Percentiles rank a stretch among this genome's conserved stretches.
Conservation (phyloP, 169 alveolate species). For the Perkinsus chesapeaki region DNA sequence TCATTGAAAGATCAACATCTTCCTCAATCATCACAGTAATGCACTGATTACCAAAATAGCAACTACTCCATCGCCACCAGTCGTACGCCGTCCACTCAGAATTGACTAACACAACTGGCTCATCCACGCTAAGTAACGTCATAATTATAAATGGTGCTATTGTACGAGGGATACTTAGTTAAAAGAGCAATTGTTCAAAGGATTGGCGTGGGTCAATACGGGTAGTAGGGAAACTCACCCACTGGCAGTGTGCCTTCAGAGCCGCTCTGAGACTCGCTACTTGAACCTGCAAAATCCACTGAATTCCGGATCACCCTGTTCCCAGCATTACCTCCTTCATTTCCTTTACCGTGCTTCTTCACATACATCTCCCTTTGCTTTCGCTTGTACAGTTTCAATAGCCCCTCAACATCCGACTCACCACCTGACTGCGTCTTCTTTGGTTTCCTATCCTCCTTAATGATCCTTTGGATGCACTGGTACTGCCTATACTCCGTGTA, state of each 20-base stretch:
- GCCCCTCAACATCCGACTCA: not conserved
- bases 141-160: not conserved
- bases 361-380: not conserved
- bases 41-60: not conserved
- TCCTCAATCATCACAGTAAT: constrained; percentile 22
- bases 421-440: not conserved
- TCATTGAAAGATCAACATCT: constrained; percentile 26
- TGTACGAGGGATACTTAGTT: not conserved
- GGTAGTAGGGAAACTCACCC: not conserved
- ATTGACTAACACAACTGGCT: not conserved
- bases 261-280: not conserved
- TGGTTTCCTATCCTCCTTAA: not conserved
- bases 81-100: too few relatives aligned
- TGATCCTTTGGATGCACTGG: not conserved
- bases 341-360: not conserved
- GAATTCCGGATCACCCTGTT: not conserved
- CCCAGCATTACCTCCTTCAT: not conserved
- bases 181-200: not conserved
- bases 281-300: not conserved
- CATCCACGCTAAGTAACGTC: not conserved
- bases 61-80: not conserved
- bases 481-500: not conserved
- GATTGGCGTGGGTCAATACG: not conserved
- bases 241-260: not conserved
- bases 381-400: not conserved